Base-by-base conservation (phyloP, 495 filamentous ascomycete genomes). In the Penicillium bovifimosum region DNA sequence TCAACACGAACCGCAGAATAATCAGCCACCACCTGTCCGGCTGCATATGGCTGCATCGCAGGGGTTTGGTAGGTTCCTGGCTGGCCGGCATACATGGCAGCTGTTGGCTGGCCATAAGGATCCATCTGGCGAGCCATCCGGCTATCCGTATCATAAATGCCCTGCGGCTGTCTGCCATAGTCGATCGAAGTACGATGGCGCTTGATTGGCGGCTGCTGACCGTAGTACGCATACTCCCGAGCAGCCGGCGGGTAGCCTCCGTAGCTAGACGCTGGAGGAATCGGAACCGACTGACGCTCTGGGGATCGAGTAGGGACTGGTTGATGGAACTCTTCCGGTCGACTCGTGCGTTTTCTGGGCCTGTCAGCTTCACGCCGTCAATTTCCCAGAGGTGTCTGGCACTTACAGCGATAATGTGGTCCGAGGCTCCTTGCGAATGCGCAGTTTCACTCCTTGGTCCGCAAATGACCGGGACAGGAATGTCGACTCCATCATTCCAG, bases 401-500 rank as follows among this genome's bases (percentile, higher is more conserved):
- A 74, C 76, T 63, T 54, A 80, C 71, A 82, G 75, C 59, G 81
- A 80, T 70, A 82, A 76, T 58, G 81, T 54, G 16, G 77, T 80
- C 52, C 85, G 76, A 53, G 83, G 82, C 60, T 96, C 90, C 66
- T 98, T 98, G 52, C 91, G 82, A 40, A 96, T 82, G 44, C 92
- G 80, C 39, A 98, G 74, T 34, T 90, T 84, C 10, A 97, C 90
- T 14, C 93, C 93, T 66, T 98, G 93, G 64, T 98, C 93, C 53
- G 88, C 88, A 70, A 98, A 97, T 0, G 90, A 89, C 54, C 91
- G 81, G 3, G 93, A 96, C 16, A 98, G 72, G 63, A 89, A 87
- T 0, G 93, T 96, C 8, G 92, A 96, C 65, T 96, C 92, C 36
- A 81, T 79, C 81, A 95, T 85, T 27, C 92, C 92, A 4, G 85